Percentiles rank a stretch among this genome's conserved stretches.
phyloP scores from a whole-genome alignment of 2,329 filamentous ascomycete species.

The Hypoxylon sp. region DNA sequence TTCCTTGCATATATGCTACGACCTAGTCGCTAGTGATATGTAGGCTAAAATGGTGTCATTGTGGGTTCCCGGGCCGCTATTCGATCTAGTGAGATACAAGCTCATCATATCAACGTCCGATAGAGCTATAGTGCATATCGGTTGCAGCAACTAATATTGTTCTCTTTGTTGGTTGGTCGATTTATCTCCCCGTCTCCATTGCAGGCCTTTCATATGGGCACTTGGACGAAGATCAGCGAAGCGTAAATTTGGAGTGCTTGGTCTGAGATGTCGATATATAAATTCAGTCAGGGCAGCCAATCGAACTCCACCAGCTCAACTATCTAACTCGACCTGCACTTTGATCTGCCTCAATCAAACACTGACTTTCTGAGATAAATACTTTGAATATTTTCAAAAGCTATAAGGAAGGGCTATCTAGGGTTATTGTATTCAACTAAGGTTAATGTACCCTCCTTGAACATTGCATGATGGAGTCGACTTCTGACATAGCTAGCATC shows the following conservation, averaged over 20 bases:
- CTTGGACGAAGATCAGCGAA: not conserved
- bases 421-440: slow-evolving; percentile 44
- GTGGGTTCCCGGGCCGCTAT: slow-evolving; percentile 30
- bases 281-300: not conserved
- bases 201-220: not conserved
- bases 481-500: slow-evolving; percentile 45
- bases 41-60: slow-evolving; percentile 42
- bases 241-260: not conserved
- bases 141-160: slow-evolving; percentile 6
- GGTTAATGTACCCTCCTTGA: slow-evolving; percentile 51
- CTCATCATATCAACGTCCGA: slow-evolving; percentile 3
- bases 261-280: not conserved
- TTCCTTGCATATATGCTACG: slow-evolving; percentile 31
- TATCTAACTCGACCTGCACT: not conserved
- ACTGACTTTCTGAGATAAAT: not conserved
- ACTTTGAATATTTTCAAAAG: not conserved
- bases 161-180: slow-evolving; percentile 3
- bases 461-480: slow-evolving; percentile 36
- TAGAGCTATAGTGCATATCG: slow-evolving; percentile 7
- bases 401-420: slow-evolving; percentile 42
- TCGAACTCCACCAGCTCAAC: not conserved
- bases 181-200: not conserved
- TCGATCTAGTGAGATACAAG: slow-evolving; percentile 16
- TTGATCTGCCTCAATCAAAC: not conserved
- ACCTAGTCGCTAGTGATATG: slow-evolving; percentile 28